A percentile compares a stretch with the other conserved stretches of the same genome.
Conservation (phyloP, 1,284 basidiomycete species). For the Takashimella tepidaria region DNA sequence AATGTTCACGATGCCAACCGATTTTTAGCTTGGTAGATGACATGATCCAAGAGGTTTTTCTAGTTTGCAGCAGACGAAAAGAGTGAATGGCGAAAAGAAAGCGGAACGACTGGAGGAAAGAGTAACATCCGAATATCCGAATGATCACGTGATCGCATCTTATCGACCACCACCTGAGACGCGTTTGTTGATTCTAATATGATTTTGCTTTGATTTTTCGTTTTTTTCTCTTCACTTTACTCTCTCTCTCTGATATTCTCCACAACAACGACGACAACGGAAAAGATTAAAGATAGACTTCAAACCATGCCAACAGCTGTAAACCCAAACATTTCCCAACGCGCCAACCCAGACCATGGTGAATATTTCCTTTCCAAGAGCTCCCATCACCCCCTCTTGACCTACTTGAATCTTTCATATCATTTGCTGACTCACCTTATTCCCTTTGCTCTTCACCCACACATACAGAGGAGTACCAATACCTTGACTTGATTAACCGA, state of each 20-base stretch:
- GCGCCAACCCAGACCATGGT: constrained; percentile 36
- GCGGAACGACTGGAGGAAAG: too few relatives aligned
- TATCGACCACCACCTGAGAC: too few relatives aligned
- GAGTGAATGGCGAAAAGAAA: too few relatives aligned
- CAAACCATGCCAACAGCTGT: constrained; percentile 8
- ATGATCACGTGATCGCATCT: too few relatives aligned
- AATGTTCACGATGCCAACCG: constrained; percentile 74
- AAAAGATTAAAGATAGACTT: too few relatives aligned
- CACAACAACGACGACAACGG: too few relatives aligned
- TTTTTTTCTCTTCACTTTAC: not conserved
- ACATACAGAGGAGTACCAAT: constrained; percentile 69
- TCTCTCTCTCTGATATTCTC: not conserved
- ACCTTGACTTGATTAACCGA: constrained; percentile 70
- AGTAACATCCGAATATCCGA: too few relatives aligned
- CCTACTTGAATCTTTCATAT: not conserved
- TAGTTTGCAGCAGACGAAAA: too few relatives aligned
- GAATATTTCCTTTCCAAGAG: constrained; percentile 5
- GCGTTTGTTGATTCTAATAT: not conserved
- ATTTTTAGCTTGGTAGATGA: constrained; percentile 36
- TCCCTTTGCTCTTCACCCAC: not conserved
- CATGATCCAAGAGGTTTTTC: too few relatives aligned
- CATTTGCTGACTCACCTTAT: not conserved
- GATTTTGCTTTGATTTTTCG: not conserved
- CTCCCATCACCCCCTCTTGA: not conserved
- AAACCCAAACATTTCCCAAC: not conserved